Percentiles rank a stretch among this genome's conserved stretches.
These are phyloP conservation scores for Zymoseptoria pseudotritici DNA, from an alignment of 2,329 filamentous ascomycete genomes.

Conservation along the genomic window DNA sequence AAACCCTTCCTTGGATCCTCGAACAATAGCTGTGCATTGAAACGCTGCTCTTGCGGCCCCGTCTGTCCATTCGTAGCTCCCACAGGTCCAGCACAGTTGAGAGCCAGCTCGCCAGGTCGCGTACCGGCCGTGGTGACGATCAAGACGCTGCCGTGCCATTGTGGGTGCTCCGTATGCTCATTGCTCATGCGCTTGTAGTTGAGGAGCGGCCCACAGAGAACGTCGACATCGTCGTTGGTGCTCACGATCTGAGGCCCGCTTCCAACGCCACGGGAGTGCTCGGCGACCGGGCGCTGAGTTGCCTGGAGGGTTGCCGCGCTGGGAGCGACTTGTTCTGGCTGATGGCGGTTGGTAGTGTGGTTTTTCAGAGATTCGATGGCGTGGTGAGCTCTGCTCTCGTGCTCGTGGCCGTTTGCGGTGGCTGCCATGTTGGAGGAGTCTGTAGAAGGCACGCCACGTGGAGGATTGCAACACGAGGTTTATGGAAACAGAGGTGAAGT, in stretches of 20 bases:
- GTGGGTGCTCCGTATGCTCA: constrained; percentile 35
- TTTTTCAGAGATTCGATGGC: constrained; percentile 8
- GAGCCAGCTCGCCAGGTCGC: constrained; percentile 51
- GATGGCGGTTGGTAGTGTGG: neutral
- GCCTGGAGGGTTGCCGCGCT: neutral
- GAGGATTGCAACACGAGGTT: neutral
- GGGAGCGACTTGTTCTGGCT: neutral
- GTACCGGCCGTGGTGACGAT: constrained; percentile 70
- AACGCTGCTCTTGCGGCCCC: constrained; percentile 24
- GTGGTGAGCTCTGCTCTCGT: constrained; percentile 4
- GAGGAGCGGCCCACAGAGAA: constrained; percentile 65
- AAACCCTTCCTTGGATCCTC: constrained; percentile 53
- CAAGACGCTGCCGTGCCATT: constrained; percentile 80
- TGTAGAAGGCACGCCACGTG: neutral
- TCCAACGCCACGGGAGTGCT: constrained; percentile 31
- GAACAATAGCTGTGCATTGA: constrained; percentile 50
- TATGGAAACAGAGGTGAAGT: neutral
- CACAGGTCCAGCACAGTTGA: constrained; percentile 47
- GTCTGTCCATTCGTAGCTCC: constrained; percentile 22
- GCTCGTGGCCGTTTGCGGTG: constrained; percentile 1
- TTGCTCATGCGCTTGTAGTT: constrained; percentile 71
- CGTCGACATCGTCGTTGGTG: constrained; percentile 41
- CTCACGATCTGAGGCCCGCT: constrained; percentile 37
- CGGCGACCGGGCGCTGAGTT: neutral
- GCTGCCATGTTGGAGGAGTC: constrained; percentile 1